A percentile compares a stretch with the other conserved stretches of the same genome.
Conservation (phyloP, 1,284 basidiomycete species). For the Tilletia walkeri region DNA sequence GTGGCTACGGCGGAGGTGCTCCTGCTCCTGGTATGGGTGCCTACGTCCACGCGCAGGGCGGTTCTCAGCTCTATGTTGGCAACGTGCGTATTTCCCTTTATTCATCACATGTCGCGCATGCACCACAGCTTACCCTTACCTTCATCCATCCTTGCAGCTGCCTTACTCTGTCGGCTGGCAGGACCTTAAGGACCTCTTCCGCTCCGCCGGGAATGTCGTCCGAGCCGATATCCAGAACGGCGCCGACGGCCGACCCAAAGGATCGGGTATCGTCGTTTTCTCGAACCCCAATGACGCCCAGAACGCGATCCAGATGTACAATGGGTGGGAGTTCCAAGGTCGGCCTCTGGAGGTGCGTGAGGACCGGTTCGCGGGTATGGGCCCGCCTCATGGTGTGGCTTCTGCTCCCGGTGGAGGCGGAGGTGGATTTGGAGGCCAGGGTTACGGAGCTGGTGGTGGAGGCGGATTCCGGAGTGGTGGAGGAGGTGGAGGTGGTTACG, state of each 20-base stretch:
- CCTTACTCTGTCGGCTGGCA: conserved; percentile 97
- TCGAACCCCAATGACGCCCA: conserved; percentile 84
- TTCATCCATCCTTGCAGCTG: conserved; percentile 16
- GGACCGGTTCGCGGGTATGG: conserved; percentile 81
- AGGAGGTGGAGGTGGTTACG: conserved; percentile 50
- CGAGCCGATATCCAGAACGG: conserved; percentile 90
- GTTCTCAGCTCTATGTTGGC: conserved; percentile 82
- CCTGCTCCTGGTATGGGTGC: conserved; percentile 30
- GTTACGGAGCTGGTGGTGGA: conserved; percentile 63
- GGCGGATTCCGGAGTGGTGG: conserved; percentile 66
- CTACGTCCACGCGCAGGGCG: conserved; percentile 16
- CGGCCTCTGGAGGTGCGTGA: conserved; percentile 44
- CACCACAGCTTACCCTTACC: background rate
- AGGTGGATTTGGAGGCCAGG: conserved; percentile 61
- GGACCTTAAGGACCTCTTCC: conserved; percentile 94
- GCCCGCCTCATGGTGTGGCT: conserved; percentile 58
- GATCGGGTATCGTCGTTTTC: conserved; percentile 81
- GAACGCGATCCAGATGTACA: conserved; percentile 65
- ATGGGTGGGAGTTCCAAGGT: conserved; percentile 46
- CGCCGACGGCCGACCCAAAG: conserved; percentile 86
- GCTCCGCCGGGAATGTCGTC: conserved; percentile 86
- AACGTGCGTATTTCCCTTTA: conserved; percentile 59
- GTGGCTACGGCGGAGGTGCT: conserved; percentile 40
- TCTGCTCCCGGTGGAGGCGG: conserved; percentile 51
- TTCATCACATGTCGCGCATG: background rate